Evolutionary conservation across 2,329 filamentous ascomycete species (phyloP), one percentile per base, ranked within the genome.

Genomic region (Escovopsis sp.): DNA sequence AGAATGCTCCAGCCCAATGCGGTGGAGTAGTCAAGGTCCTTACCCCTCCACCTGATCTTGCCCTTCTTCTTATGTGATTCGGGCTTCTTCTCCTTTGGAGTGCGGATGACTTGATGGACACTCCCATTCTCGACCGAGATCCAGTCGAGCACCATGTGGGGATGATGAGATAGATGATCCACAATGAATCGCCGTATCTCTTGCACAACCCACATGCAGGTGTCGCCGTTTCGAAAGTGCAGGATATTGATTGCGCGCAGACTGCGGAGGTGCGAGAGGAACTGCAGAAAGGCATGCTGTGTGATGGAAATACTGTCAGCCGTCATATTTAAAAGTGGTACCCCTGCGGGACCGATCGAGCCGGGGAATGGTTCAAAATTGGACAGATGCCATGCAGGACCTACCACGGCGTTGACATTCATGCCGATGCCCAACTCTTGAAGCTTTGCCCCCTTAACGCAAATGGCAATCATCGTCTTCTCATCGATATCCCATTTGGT

Each of bases 161-260:
- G 71, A 44, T 71, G 64, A 44, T 78, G 71, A 2, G 70, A 66
- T 2, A 79, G 54, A 29, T 64, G 72, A 52, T 80, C 76, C 9
- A 76, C 63, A 25, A 74, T 65, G 51, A 79, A 79, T n/a, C 64
- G 66, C 34, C 70, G 64, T 2, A 71, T 70, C 56, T 79, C 74
- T 14, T 66, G 63, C 57, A 72, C 67, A 7, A 76, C 68, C 60
- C 67, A 74, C 12, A 68, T 59, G 43, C 72, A 77, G 0, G 68
- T 70, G 47, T 76, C 72, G 29, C 73, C 69, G 44, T 67, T 70
- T 14, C 70, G 66, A 44, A 78, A 70, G 30, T 62, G 63, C 33
- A 73, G 56, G 13, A 76, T 66, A 45, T 77, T 71, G 27, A 79
- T 59, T 4, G 72, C 75, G 12, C 67, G 65, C 5, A 79, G 66